These are phyloP conservation scores for Fraxinus angustifolia DNA, from an alignment of 305 asterid genomes.

Conservation along the genomic window DNA sequence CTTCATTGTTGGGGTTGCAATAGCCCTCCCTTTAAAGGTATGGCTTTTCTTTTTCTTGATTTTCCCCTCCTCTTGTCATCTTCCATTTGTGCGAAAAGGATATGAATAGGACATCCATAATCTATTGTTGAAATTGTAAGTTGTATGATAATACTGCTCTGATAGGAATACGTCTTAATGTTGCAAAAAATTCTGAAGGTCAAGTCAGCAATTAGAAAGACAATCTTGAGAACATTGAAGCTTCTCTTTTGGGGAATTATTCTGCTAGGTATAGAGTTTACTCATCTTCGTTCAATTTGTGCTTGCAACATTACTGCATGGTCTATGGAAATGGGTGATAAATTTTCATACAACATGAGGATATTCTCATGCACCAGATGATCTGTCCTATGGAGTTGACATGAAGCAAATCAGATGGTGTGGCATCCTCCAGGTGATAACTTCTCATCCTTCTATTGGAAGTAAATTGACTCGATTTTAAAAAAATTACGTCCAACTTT, in stretches of 20 bases:
- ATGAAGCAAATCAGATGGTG: conserved; percentile 74
- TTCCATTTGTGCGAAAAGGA: not conserved
- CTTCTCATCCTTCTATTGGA: not conserved
- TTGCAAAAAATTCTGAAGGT: conserved; percentile 61
- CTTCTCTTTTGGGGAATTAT: conserved; percentile 82
- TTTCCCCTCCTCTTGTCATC: not conserved
- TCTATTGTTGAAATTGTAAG: not conserved
- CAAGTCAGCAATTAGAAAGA: conserved; percentile 45
- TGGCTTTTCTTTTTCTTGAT: not conserved
- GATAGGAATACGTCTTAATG: not conserved
- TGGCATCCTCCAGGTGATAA: conserved; percentile 73
- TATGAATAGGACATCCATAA: not conserved
- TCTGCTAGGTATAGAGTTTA: conserved; percentile 51
- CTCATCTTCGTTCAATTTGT: not conserved
- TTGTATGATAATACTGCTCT: not conserved
- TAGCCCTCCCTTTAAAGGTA: conserved; percentile 85
- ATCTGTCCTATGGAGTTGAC: conserved; percentile 59
- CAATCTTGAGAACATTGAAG: conserved; percentile 64
- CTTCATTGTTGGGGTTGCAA: conserved; percentile 79
- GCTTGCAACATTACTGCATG: not conserved
- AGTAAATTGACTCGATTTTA: not conserved
- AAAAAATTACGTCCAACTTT: not conserved
- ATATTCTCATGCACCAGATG: conserved; percentile 75
- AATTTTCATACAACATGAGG: conserved; percentile 47
- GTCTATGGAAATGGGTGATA: not conserved